Percentiles rank a stretch among this genome's conserved stretches.
These are phyloP conservation scores for Petrea volubilis DNA, from an alignment of 257 asterid genomes.

Conservation along the genomic window DNA sequence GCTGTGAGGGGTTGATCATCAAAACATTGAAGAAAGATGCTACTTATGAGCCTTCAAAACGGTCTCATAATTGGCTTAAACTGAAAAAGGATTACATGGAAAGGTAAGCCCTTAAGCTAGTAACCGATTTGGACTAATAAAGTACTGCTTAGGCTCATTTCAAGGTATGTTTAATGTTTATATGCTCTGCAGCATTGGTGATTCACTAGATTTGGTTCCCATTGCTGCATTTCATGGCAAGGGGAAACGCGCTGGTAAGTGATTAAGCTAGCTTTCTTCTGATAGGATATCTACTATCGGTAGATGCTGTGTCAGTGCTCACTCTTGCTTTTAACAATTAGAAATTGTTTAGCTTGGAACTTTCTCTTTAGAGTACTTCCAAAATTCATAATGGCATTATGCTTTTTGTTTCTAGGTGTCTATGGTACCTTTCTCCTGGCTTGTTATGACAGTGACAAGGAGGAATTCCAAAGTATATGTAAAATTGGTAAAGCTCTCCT, in stretches of 20 bases:
- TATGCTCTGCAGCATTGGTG: constrained; percentile 71
- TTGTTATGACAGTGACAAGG: constrained; percentile 82
- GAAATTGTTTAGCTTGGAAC: neutral
- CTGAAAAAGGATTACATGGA: constrained; percentile 95
- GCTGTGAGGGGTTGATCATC: constrained; percentile 94
- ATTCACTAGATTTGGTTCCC: constrained; percentile 97
- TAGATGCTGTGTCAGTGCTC: constrained; percentile 4
- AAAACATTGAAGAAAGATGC: constrained; percentile 90
- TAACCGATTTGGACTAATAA: constrained; percentile 15
- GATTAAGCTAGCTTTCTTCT: constrained; percentile 8
- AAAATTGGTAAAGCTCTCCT: constrained; percentile 72
- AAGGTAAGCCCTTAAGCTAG: constrained; percentile 42
- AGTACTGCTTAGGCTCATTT: constrained; percentile 12
- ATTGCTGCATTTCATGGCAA: constrained; percentile 94
- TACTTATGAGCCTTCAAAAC: constrained; percentile 90
- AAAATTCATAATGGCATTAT: constrained; percentile 7
- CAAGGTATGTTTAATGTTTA: constrained; percentile 10
- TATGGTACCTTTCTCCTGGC: constrained; percentile 98
- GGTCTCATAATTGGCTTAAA: constrained; percentile 92
- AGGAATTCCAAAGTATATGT: constrained; percentile 95
- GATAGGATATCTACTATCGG: constrained; percentile 8
- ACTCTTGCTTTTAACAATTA: neutral
- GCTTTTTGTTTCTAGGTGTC: constrained; percentile 51
- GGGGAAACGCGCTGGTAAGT: constrained; percentile 91
- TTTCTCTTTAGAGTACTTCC: neutral